Percentiles rank a stretch among this genome's conserved stretches.
Conservation (phyloP, 106 monocot genomes). For the Dendrobium officinale region DNA sequence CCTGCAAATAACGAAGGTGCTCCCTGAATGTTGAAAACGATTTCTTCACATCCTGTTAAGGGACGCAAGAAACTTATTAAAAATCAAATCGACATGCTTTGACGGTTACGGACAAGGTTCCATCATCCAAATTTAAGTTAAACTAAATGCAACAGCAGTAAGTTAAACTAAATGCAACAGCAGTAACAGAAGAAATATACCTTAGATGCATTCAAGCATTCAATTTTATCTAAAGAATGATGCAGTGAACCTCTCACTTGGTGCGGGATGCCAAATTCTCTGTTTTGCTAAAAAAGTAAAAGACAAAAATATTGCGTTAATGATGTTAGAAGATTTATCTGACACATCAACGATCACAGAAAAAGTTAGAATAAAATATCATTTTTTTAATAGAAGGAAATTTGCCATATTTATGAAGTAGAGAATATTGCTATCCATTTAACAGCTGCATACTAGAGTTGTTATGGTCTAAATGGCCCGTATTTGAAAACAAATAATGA, state of each 20-base stretch:
- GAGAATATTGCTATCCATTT: background rate
- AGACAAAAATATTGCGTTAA: background rate
- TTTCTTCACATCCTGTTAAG: slow-evolving; percentile 54
- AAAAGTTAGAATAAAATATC: background rate
- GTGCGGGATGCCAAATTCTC: slow-evolving; percentile 58
- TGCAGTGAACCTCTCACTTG: slow-evolving; percentile 43
- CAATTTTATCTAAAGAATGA: slow-evolving; percentile 46
- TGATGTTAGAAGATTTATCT: background rate
- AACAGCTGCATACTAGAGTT: background rate
- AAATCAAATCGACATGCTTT: background rate
- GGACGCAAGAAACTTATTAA: slow-evolving; percentile 6
- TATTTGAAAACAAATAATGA: background rate
- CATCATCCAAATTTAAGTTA: too few species aligned
- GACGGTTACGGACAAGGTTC: background rate
- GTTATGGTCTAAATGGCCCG: background rate
- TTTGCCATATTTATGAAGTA: background rate
- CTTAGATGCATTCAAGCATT: slow-evolving; percentile 45
- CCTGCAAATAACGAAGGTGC: slow-evolving; percentile 79
- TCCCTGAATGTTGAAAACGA: slow-evolving; percentile 84
- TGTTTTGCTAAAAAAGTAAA: slow-evolving; percentile 30
- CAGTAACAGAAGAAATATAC: slow-evolving; percentile 18
- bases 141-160: too few species aligned
- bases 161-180: too few species aligned
- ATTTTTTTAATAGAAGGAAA: background rate
- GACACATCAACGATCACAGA: background rate